Evolutionary conservation across 2,329 filamentous ascomycete genomes (phyloP).

Genomic region (Paraconiothyrium brasiliense): DNA sequence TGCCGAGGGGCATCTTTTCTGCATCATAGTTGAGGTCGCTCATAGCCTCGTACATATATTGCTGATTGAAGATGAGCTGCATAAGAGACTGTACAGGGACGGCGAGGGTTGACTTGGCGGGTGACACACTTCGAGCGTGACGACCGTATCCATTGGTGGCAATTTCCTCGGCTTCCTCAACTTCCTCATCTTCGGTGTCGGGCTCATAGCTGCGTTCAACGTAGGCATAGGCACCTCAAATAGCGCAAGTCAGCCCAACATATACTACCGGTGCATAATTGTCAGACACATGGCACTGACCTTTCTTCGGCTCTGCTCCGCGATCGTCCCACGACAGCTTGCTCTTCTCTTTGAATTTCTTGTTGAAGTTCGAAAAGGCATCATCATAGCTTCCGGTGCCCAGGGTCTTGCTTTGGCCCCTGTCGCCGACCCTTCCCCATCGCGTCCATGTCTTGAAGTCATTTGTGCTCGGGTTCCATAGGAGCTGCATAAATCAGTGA

Average conservation of each 20-base stretch:
- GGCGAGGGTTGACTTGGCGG: constrained; percentile 63
- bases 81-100: constrained; percentile 73
- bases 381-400: constrained; percentile 48
- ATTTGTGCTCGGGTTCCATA: constrained; percentile 34
- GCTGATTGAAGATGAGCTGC: constrained; percentile 82
- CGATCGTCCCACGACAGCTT: constrained; percentile 63
- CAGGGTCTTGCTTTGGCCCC: constrained; percentile 56
- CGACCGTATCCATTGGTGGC: constrained; percentile 41
- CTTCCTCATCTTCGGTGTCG: constrained; percentile 64
- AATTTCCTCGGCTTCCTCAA: constrained; percentile 29
- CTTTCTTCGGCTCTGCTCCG: constrained; percentile 63
- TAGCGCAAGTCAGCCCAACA: background rate
- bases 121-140: constrained; percentile 32
- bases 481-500: constrained; percentile 34
- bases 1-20: constrained; percentile 82
- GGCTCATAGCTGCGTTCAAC: constrained; percentile 80
- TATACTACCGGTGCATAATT: background rate
- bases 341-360: constrained; percentile 67
- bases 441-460: constrained; percentile 74
- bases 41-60: constrained; percentile 76
- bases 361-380: constrained; percentile 59
- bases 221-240: constrained; percentile 69
- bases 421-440: constrained; percentile 78
- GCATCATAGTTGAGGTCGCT: constrained; percentile 73
- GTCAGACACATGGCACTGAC: constrained; percentile 53